Evolutionary conservation across 2,329 filamentous ascomycete species (phyloP).

Genomic region (Hymenoscyphus occultus): DNA sequence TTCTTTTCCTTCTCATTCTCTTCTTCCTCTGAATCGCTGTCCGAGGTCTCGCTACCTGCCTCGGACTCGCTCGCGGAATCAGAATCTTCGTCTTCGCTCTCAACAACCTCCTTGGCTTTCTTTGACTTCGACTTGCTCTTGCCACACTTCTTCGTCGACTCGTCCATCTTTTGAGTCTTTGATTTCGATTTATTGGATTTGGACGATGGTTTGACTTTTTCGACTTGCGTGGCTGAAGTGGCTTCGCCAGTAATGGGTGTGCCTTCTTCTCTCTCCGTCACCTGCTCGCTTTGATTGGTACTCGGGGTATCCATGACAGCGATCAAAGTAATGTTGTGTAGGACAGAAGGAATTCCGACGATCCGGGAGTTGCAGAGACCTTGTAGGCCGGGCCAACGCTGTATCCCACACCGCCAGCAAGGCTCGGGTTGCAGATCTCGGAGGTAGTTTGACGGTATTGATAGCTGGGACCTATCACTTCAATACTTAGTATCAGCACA

Average conservation of each 20-base stretch:
- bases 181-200: conserved; percentile 17
- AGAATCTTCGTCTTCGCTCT: conserved; percentile 26
- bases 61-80: conserved; percentile 23
- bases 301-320: conserved; percentile 17
- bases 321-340: conserved; percentile 6
- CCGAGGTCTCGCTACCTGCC: conserved; percentile 18
- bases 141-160: conserved; percentile 19
- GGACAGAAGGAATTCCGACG: conserved; percentile 6
- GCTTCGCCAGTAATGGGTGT: conserved; percentile 6
- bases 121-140: conserved; percentile 27
- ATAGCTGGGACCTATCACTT: conserved; percentile 11
- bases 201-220: conserved; percentile 8
- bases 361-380: conserved; percentile 7
- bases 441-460: conserved; percentile 1
- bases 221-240: conserved; percentile 9
- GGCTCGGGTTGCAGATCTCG: conserved; percentile 10
- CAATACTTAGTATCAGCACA: conserved; percentile 4
- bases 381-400: neutral
- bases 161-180: conserved; percentile 16
- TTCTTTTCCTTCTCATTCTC: conserved; percentile 35
- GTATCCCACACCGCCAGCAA: conserved; percentile 8
- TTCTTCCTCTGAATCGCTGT: conserved; percentile 25
- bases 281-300: conserved; percentile 17
- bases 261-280: conserved; percentile 14
- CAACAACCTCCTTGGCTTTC: conserved; percentile 29